Evolutionary conservation across 1,284 basidiomycete species (phyloP).

Genomic region (Pseudozyma pruni): DNA sequence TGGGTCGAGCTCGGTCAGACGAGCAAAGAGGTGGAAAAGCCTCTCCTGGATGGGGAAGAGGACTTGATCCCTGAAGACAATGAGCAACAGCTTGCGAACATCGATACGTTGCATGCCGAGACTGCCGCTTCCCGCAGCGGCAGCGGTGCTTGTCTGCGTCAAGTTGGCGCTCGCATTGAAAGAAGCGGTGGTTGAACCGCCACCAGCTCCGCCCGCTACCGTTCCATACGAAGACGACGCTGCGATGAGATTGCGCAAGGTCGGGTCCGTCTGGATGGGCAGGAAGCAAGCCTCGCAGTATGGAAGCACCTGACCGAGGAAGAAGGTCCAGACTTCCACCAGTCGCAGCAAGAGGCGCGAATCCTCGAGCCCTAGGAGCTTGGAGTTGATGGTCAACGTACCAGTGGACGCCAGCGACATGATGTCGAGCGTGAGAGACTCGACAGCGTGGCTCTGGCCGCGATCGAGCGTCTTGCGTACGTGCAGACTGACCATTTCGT

Average conservation of each 20-base stretch:
- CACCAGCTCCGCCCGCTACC: conserved; percentile 6
- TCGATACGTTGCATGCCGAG: conserved; percentile 72
- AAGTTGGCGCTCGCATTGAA: conserved; percentile 22
- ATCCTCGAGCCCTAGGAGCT: conserved; percentile 74
- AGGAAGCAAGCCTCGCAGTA: conserved; percentile 78
- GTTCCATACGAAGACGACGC: conserved; percentile 10
- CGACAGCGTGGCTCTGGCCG: conserved; percentile 69
- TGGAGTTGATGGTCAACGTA: conserved; percentile 89
- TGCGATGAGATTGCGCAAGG: conserved; percentile 49
- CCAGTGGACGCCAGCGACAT: conserved; percentile 84
- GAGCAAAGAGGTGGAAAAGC: conserved; percentile 49
- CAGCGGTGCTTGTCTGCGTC: conserved; percentile 14
- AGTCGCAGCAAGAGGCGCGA: conserved; percentile 79
- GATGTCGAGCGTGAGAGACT: conserved; percentile 79
- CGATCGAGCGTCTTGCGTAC: conserved; percentile 72
- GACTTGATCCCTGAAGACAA: conserved; percentile 79
- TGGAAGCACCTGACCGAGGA: conserved; percentile 90
- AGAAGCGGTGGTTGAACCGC: not conserved
- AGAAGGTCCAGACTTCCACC: conserved; percentile 91
- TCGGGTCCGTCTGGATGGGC: conserved; percentile 67
- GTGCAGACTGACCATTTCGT: conserved; percentile 77
- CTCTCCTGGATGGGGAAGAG: conserved; percentile 59
- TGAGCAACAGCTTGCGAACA: conserved; percentile 80
- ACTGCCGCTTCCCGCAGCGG: conserved; percentile 6
- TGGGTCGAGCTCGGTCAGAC: conserved; percentile 47